phyloP scores from a whole-genome alignment of 2,329 filamentous ascomycete species.

The Fusarium drepaniforme region DNA sequence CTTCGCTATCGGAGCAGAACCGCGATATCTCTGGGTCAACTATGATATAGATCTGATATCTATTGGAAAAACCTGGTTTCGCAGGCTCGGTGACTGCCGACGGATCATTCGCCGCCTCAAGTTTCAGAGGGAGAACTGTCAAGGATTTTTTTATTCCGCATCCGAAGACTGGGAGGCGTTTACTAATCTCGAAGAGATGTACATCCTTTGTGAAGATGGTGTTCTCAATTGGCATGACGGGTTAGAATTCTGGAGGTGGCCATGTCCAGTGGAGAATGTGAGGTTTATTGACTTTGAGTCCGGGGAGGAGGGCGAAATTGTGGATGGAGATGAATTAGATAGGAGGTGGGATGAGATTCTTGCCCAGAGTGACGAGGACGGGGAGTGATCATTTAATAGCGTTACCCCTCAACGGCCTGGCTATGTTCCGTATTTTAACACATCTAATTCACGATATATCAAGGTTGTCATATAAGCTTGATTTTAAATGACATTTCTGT shows the following conservation, averaged over 20 bases:
- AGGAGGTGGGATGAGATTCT: background rate
- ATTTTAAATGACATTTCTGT: too few species aligned
- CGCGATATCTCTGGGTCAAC: slow-evolving; percentile 11
- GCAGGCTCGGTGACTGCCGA: background rate
- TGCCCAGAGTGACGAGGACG: background rate
- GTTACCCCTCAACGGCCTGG: too few species aligned
- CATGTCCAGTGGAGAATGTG: background rate
- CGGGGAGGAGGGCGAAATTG: background rate
- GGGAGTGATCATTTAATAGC: too few species aligned
- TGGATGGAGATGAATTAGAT: background rate
- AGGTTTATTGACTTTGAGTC: background rate
- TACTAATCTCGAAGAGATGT: background rate
- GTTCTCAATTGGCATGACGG: background rate
- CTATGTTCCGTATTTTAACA: too few species aligned
- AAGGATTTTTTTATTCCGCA: background rate
- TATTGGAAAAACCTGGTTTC: background rate
- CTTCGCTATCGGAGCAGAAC: background rate
- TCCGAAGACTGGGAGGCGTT: background rate
- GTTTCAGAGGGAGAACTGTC: background rate
- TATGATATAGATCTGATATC: slow-evolving; percentile 1
- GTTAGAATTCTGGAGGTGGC: background rate
- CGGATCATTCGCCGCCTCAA: background rate
- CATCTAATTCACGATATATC: too few species aligned
- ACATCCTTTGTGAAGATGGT: background rate
- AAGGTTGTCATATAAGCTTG: too few species aligned